Percentiles rank a stretch among this genome's conserved stretches.
Evolutionary conservation across 345 rosid genomes (phyloP).

Genomic region (Cochlearia excelsa): DNA sequence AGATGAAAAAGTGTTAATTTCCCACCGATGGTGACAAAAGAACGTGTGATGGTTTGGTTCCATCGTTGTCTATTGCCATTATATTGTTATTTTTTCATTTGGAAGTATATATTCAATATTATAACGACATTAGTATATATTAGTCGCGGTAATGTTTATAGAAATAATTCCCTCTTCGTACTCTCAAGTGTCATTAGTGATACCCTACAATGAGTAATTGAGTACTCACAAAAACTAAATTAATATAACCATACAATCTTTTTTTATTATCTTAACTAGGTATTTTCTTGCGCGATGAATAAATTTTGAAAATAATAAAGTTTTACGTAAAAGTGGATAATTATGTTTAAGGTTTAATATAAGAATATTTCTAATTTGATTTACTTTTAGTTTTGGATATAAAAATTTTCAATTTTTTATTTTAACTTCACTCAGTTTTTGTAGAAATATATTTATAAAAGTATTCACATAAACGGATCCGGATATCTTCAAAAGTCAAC

Average conservation of each 20-base stretch:
- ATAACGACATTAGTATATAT: constrained; percentile 7
- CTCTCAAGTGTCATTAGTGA: constrained; percentile 13
- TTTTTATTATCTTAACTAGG: neutral
- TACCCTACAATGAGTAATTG: constrained; percentile 9
- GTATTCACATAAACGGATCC: too few species aligned
- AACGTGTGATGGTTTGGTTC: constrained; percentile 10
- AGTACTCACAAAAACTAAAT: constrained; percentile 15
- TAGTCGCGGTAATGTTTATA: constrained; percentile 12
- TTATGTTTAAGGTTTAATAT: too few species aligned
- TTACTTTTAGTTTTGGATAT: too few species aligned
- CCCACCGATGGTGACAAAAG: constrained; percentile 18
- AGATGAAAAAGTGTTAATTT: neutral
- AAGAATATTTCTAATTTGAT: too few species aligned
- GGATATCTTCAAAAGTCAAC: too few species aligned
- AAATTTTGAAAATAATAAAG: too few species aligned
- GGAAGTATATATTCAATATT: constrained; percentile 13
- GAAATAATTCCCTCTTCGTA: constrained; percentile 18
- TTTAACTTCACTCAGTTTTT: too few species aligned
- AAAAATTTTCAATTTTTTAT: too few species aligned
- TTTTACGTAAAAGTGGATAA: too few species aligned
- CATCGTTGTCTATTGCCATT: neutral
- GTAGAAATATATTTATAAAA: too few species aligned
- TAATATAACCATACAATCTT: constrained; percentile 4
- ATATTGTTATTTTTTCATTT: constrained; percentile 10
- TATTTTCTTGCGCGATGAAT: too few species aligned